Evolutionary conservation across 208 protist species (phyloP).

Genomic region (Polymyxa betae): DNA sequence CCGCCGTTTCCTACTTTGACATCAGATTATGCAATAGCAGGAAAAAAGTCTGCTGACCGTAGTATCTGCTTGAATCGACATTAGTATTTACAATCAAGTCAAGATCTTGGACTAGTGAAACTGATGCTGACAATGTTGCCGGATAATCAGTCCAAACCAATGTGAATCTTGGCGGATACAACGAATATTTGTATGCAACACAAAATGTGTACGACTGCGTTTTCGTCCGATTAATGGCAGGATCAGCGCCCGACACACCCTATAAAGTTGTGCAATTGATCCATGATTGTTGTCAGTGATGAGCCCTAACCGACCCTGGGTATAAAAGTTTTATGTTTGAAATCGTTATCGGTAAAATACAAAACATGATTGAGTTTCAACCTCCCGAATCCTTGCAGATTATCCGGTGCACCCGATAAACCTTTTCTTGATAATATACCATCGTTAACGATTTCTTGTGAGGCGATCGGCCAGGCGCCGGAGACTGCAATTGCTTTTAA

Average conservation of each 20-base stretch:
- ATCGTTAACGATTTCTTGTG: not conserved
- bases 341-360: conserved; percentile 58
- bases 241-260: not conserved
- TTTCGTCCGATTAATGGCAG: not conserved
- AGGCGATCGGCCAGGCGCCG: conserved; percentile 28
- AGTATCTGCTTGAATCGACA: not conserved
- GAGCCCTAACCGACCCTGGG: not conserved
- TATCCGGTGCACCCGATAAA: not conserved
- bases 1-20: not conserved
- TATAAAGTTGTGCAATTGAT: not conserved
- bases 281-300: not conserved
- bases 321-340: not conserved
- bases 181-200: conserved; percentile 14
- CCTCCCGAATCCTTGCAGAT: conserved; percentile 68
- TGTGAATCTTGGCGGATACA: conserved; percentile 7
- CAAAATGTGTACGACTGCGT: conserved; percentile 40
- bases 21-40: not conserved
- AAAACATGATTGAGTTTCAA: conserved; percentile 64
- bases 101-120: not conserved
- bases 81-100: conserved; percentile 4
- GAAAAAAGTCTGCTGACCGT: not conserved
- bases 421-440: not conserved
- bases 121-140: not conserved
- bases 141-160: conserved; percentile 28
- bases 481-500: conserved; percentile 40